phyloP scores from a whole-genome alignment of 2,329 filamentous ascomycete species.

The Talaromyces sp. region DNA sequence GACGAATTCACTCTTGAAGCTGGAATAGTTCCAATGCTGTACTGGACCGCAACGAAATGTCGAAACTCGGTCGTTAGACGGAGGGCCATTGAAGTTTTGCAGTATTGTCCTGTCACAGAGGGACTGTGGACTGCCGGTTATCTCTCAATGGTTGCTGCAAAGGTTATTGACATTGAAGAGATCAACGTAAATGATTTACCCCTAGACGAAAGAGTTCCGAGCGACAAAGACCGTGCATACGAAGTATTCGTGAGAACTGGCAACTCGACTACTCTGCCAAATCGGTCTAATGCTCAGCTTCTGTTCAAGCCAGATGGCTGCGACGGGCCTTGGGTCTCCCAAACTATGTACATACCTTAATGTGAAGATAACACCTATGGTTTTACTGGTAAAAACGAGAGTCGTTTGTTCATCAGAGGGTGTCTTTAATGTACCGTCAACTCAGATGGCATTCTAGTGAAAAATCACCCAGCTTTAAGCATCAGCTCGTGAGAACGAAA shows the following conservation, averaged over 20 bases:
- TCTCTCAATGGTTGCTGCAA: background rate
- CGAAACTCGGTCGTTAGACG: constrained; percentile 24
- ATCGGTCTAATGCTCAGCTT: background rate
- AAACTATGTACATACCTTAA: background rate
- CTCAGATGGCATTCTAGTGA: too few relatives aligned
- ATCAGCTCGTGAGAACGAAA: too few relatives aligned
- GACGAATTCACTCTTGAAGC: constrained; percentile 20
- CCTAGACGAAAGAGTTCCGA: background rate
- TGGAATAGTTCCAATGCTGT: constrained; percentile 27
- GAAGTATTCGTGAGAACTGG: background rate
- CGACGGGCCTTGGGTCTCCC: background rate
- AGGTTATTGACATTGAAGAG: background rate
- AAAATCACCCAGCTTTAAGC: too few relatives aligned
- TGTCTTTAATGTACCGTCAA: too few relatives aligned
- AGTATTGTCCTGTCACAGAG: background rate
- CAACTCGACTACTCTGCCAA: background rate
- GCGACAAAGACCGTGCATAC: background rate
- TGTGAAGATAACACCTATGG: background rate
- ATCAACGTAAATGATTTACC: background rate
- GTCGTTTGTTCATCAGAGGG: too few relatives aligned
- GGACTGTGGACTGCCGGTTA: background rate
- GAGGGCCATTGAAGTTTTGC: constrained; percentile 19
- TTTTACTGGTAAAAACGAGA: too few relatives aligned
- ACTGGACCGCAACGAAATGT: constrained; percentile 28
- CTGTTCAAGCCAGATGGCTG: background rate